Percentiles rank a stretch among this genome's conserved stretches.
Conservation (phyloP, 2,329 filamentous ascomycete species). For the Fusarium mundagurra region DNA sequence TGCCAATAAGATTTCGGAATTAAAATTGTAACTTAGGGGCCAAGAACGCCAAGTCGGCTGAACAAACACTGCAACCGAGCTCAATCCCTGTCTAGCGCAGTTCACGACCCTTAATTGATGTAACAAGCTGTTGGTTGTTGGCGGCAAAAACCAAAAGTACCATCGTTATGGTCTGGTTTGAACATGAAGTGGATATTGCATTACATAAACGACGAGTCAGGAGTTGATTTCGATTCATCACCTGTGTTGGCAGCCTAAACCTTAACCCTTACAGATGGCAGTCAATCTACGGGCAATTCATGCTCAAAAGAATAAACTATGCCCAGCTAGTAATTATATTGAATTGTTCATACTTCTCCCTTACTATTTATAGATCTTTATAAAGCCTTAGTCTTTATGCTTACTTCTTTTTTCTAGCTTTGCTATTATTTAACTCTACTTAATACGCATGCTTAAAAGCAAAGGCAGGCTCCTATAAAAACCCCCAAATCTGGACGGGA, state of each 20-base stretch:
- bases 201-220: too few species aligned
- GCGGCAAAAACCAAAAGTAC: not conserved
- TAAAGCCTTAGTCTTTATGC: not conserved
- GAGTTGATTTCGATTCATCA: too few species aligned
- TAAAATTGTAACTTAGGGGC: not conserved
- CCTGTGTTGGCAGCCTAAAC: too few species aligned
- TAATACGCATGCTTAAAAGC: fast-evolving
- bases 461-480: not conserved
- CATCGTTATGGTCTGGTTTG: not conserved
- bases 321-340: too few species aligned
- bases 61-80: not conserved
- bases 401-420: not conserved
- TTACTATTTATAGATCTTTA: fast-evolving
- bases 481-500: not conserved
- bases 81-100: not conserved
- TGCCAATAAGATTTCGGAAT: not conserved
- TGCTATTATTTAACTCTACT: not conserved
- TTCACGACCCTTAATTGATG: not conserved
- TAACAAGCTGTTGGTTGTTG: not conserved
- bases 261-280: too few species aligned
- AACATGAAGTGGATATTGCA: not conserved
- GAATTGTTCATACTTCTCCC: too few species aligned
- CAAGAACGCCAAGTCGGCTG: not conserved
- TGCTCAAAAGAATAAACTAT: not conserved
- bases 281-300: too few species aligned